Evolutionary conservation across 768 basidiomycete genomes (phyloP).

Genomic region (Lentinula guzmanii): DNA sequence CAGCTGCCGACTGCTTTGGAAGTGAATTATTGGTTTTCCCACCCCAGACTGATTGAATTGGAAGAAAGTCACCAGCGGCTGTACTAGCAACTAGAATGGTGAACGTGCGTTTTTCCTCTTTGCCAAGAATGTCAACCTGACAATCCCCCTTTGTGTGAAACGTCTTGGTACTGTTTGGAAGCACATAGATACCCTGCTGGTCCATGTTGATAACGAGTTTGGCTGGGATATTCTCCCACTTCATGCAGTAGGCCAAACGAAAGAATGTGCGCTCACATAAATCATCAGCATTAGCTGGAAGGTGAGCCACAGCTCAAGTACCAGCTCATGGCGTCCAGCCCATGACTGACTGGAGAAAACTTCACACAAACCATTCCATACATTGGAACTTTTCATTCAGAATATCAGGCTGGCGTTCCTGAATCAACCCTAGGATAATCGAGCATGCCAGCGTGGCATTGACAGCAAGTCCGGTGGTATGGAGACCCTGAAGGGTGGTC

Average conservation of each 20-base stretch:
- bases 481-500: constrained; percentile 9
- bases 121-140: constrained; percentile 14
- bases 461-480: constrained; percentile 10
- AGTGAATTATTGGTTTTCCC: constrained; percentile 14
- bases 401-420: constrained; percentile 1
- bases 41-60: constrained; percentile 24
- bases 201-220: constrained; percentile 11
- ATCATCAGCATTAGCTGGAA: constrained; percentile 9
- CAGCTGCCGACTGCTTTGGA: constrained; percentile 5
- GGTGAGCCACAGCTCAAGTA: constrained; percentile 8
- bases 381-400: constrained; percentile 11
- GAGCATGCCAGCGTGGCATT: constrained; percentile 8
- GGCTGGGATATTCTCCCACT: constrained; percentile 10
- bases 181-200: constrained; percentile 7
- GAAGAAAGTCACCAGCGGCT: constrained; percentile 19
- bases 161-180: constrained; percentile 4
- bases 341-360: not conserved
- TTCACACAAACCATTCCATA: constrained; percentile 11
- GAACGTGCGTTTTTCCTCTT: constrained; percentile 17
- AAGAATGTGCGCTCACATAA: constrained; percentile 1
- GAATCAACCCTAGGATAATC: constrained; percentile 13
- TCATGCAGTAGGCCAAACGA: constrained; percentile 1
- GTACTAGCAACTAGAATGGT: constrained; percentile 21
- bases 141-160: constrained; percentile 8
- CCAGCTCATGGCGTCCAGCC: constrained; percentile 3